Base-by-base conservation (phyloP, 257 asterid genomes). In the Thymus mandschuricus region DNA sequence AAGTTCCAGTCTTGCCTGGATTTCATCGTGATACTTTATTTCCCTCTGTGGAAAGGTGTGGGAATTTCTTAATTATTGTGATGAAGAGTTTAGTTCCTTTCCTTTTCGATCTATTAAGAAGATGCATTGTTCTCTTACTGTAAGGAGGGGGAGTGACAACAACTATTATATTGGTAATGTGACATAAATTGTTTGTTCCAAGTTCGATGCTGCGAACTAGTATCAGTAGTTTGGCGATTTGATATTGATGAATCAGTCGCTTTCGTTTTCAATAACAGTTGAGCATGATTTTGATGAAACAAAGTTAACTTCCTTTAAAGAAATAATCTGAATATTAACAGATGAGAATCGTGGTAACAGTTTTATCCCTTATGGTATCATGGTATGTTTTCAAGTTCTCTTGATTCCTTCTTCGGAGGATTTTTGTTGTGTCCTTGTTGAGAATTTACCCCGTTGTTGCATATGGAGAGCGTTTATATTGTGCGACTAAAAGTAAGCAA, bases 361-460 rank as follows among this genome's bases (percentile, higher is more conserved):
- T 45, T 9, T 45, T 45, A 1, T 45, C 13, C 10, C 50, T 9
- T 21, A 21, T 21, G 21, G 21, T 21, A 21, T 21, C 21, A 21
- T 21, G 21, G 21, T 6, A 48, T 12, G 34, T 49, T 57, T 46
- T 38, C 56, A 10, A 50, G 1, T 61, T 64, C 55, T 35, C 46
- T 60, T 43, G 62, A 49, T 68, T 67, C 51, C 48, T 54, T 33
- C 67, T 64, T 15, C 7, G 71, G 40, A 71, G n/a, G 51, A 72
- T 41, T 9, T 46, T 15, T 48, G 3, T 43, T 8, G 40, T 50
- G 46, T 51, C 35, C 38, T 13, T 11, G 10, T 34, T 21, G n/a
- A 54, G 52, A 21, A 21, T 21, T 21, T 21, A 21, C 21, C 21
- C 21, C 21, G 21, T 21, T 21, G 21, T 21, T 21, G 21, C 21